A percentile compares a stretch with the other conserved stretches of the same genome.
Evolutionary conservation across 495 filamentous ascomycete species (phyloP).

Genomic region (Aspergillus cristatus): DNA sequence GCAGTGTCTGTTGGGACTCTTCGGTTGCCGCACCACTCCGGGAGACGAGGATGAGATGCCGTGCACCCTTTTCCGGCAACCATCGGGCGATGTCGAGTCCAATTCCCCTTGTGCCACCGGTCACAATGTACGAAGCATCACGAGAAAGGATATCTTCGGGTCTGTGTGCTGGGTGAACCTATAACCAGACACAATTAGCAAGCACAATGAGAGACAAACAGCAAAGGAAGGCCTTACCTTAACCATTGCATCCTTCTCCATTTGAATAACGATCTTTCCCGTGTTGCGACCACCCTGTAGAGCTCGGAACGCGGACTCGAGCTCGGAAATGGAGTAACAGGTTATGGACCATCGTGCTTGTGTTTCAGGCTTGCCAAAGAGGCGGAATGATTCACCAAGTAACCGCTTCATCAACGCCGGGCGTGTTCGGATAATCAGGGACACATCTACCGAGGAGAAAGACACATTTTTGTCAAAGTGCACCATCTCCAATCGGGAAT

Average conservation of each 20-base stretch:
- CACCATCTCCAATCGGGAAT: constrained; percentile 25
- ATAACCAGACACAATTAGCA: background rate
- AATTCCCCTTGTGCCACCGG: constrained; percentile 49
- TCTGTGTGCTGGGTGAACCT: constrained; percentile 19
- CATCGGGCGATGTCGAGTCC: constrained; percentile 50
- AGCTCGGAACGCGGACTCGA: constrained; percentile 42
- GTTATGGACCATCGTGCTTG: constrained; percentile 28
- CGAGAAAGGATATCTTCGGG: constrained; percentile 9
- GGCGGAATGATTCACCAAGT: constrained; percentile 18
- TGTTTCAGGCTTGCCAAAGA: constrained; percentile 20
- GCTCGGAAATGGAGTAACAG: constrained; percentile 29
- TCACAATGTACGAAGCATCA: constrained; percentile 36
- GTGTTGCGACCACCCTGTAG: constrained; percentile 36
- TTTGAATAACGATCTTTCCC: constrained; percentile 24
- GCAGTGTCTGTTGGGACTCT: constrained; percentile 19
- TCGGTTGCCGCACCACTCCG: constrained; percentile 20
- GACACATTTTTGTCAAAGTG: constrained; percentile 35
- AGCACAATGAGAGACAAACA: background rate
- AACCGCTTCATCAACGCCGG: constrained; percentile 24
- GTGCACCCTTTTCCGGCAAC: constrained; percentile 52
- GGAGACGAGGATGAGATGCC: constrained; percentile 43
- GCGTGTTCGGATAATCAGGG: constrained; percentile 20
- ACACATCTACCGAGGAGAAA: constrained; percentile 23
- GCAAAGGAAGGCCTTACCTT: constrained; percentile 38
- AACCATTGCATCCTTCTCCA: constrained; percentile 51